A percentile compares a stretch with the other conserved stretches of the same genome.
Conservation (phyloP, 2,329 filamentous ascomycete genomes). For the Alternaria metachromatica region DNA sequence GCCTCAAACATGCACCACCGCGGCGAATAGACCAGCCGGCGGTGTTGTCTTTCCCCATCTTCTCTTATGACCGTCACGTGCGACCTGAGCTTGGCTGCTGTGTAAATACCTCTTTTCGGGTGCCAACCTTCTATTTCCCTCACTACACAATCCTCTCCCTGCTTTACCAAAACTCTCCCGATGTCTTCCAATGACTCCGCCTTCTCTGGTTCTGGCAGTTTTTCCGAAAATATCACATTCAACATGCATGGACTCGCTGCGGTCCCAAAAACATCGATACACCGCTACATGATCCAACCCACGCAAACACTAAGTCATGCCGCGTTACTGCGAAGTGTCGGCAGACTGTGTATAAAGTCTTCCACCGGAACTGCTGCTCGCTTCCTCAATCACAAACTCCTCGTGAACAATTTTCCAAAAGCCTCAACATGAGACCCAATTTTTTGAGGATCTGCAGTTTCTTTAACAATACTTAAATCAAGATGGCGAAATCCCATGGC, state of each 20-base stretch:
- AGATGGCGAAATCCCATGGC: accelerated
- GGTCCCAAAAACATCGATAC: no score
- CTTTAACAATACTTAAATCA: neutral
- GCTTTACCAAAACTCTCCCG: neutral
- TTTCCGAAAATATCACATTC: accelerated
- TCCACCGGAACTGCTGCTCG: neutral
- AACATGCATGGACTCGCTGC: neutral
- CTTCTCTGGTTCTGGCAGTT: neutral
- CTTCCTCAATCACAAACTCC: neutral
- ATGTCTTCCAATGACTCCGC: neutral
- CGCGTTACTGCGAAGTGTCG: neutral
- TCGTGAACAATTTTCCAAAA: neutral
- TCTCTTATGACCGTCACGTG: neutral
- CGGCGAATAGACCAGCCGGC: neutral
- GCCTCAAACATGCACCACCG: neutral
- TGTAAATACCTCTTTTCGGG: neutral
- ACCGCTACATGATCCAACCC: no score
- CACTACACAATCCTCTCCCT: neutral
- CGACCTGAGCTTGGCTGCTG: accelerated
- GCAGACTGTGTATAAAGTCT: neutral
- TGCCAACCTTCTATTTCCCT: neutral
- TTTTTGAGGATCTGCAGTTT: accelerated
- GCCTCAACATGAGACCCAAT: accelerated
- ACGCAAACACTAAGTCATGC: neutral
- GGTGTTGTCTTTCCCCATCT: neutral